Conservation (phyloP, 805 yeast species). For the Kazachstania taianensis region DNA sequence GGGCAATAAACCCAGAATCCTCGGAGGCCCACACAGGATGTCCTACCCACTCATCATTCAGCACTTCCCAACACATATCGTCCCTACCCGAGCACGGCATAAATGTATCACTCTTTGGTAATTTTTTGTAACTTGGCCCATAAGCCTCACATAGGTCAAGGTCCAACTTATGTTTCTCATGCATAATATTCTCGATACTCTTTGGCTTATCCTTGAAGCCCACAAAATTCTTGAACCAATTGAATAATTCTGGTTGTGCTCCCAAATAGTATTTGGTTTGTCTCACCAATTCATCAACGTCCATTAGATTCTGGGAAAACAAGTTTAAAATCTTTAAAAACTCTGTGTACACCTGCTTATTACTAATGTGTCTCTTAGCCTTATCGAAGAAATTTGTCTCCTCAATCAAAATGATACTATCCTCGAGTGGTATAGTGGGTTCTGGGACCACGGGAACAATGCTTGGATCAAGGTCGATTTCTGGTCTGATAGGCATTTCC, state of each 20-base stretch:
- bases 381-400: conserved; percentile 88
- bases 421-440: conserved; percentile 53
- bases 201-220: conserved; percentile 80
- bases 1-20: conserved; percentile 98
- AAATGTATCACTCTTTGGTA: conserved; percentile 87
- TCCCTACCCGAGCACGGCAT: conserved; percentile 99
- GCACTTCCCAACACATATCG: conserved; percentile 98
- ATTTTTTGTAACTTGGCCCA: conserved; percentile 88
- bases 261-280: conserved; percentile 83
- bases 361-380: conserved; percentile 79
- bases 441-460: conserved; percentile 80
- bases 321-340: conserved; percentile 80
- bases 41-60: conserved; percentile 98
- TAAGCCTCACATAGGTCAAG: conserved; percentile 83
- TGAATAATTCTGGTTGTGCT: conserved; percentile 61
- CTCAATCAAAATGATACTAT: conserved; percentile 56
- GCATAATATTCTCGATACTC: conserved; percentile 75
- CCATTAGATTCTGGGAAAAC: conserved; percentile 85
- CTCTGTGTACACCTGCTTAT: conserved; percentile 84
- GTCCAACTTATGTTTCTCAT: conserved; percentile 86
- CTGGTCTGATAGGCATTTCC: conserved; percentile 29
- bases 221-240: conserved; percentile 88
- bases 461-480: conserved; percentile 46
- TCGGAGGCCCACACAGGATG: conserved; percentile 99
- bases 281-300: conserved; percentile 68